These are phyloP conservation scores for Cerrena zonata DNA, from an alignment of 1,284 basidiomycete genomes.

Conservation along the genomic window DNA sequence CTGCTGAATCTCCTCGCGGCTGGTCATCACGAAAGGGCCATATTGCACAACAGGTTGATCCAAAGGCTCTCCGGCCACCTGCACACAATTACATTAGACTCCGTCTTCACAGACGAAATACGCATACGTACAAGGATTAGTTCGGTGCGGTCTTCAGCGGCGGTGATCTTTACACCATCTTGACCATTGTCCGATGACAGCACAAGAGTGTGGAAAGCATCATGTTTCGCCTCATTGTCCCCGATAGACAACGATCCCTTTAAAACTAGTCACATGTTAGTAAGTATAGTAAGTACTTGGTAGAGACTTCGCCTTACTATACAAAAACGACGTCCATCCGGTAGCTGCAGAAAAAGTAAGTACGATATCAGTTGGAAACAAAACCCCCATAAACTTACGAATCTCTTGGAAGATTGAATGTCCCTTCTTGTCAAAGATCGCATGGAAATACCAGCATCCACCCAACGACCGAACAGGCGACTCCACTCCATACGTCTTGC, in stretches of 20 bases:
- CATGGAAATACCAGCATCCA: constrained; percentile 90
- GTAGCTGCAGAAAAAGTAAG: constrained; percentile 39
- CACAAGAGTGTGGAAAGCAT: constrained; percentile 73
- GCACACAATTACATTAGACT: constrained; percentile 1
- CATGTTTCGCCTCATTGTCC: constrained; percentile 42
- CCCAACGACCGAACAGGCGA: constrained; percentile 87
- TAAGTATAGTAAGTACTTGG: not conserved
- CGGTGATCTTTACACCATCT: constrained; percentile 59
- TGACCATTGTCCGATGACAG: constrained; percentile 53
- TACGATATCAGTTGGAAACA: no score
- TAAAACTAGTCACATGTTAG: constrained; percentile 41
- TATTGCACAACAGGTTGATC: constrained; percentile 85
- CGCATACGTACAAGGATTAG: constrained; percentile 58
- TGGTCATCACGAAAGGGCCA: constrained; percentile 85
- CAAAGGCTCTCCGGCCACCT: constrained; percentile 84
- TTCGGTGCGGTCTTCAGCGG: constrained; percentile 56
- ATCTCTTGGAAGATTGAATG: constrained; percentile 78
- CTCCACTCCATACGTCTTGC: constrained; percentile 78
- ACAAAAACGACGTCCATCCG: constrained; percentile 80
- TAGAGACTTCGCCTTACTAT: constrained; percentile 45
- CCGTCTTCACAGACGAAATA: not conserved
- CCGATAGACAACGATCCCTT: constrained; percentile 63
- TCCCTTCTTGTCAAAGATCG: constrained; percentile 62
- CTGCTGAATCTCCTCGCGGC: constrained; percentile 72
- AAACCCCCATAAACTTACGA: no score